phyloP scores from a whole-genome alignment of 306 rosid species.

The Pterocarpus macrocarpus region DNA sequence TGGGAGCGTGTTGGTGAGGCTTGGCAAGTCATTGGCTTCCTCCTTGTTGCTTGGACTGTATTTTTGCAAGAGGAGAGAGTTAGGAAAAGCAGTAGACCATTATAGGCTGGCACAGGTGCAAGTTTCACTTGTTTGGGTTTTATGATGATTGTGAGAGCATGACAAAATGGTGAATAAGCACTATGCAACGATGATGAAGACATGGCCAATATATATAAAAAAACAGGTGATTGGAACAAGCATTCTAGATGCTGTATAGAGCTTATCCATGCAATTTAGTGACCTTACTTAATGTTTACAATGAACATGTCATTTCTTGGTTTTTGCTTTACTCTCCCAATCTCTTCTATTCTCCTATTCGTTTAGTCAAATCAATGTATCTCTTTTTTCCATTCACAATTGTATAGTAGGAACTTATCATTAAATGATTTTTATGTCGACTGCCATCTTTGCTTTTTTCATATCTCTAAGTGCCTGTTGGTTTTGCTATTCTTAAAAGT shows the following conservation, averaged over 20 bases:
- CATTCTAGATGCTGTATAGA: too few species aligned
- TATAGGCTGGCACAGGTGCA: background rate
- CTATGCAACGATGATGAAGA: background rate
- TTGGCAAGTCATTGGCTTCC: background rate
- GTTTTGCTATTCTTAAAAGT: constrained; percentile 20
- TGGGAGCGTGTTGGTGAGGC: background rate
- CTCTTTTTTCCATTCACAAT: too few species aligned
- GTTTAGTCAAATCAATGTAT: too few species aligned
- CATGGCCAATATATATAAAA: too few species aligned
- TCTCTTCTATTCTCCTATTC: too few species aligned
- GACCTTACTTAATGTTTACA: too few species aligned
- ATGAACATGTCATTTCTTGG: too few species aligned
- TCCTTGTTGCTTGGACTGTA: background rate
- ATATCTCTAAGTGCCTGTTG: background rate
- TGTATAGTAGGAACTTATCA: too few species aligned
- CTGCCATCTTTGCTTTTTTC: constrained; percentile 20
- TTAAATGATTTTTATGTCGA: background rate
- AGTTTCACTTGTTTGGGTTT: background rate
- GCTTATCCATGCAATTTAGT: too few species aligned
- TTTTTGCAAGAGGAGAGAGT: too few species aligned
- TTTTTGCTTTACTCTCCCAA: too few species aligned
- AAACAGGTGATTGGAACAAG: too few species aligned
- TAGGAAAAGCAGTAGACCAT: background rate
- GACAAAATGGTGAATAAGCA: constrained; percentile 9
- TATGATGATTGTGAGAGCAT: background rate